phyloP scores from a whole-genome alignment of 805 yeast genomes.

The Zygotorulaspora chibaensis region DNA sequence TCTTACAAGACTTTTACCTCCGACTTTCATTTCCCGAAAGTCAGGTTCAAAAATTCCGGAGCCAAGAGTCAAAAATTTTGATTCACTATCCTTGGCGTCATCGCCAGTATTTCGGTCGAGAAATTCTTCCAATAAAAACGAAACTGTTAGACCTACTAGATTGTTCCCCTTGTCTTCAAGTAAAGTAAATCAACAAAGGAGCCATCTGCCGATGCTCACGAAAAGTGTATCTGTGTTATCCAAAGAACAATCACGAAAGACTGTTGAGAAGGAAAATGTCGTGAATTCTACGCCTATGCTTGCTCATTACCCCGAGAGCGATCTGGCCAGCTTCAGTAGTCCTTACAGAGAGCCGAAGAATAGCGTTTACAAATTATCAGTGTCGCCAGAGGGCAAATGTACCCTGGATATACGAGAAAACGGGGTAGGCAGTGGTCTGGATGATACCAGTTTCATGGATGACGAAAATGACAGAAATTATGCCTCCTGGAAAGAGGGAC shows the following conservation, averaged over 20 bases:
- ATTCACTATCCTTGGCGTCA: constrained; percentile 14
- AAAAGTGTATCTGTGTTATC: constrained; percentile 9
- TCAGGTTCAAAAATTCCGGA: constrained; percentile 13
- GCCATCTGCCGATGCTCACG: constrained; percentile 21
- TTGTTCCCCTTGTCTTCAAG: constrained; percentile 24
- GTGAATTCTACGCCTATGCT: constrained; percentile 14
- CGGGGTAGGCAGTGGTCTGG: constrained; percentile 20
- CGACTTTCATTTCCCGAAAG: constrained; percentile 14
- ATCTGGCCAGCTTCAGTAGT: constrained; percentile 16
- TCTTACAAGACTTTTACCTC: constrained; percentile 14
- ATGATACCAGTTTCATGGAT: constrained; percentile 33
- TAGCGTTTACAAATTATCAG: constrained; percentile 29
- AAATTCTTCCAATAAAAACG: constrained; percentile 5
- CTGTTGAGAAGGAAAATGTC: constrained; percentile 12
- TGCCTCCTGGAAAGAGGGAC: constrained; percentile 29
- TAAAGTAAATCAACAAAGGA: constrained; percentile 16
- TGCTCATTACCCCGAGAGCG: constrained; percentile 2
- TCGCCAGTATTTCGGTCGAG: constrained; percentile 12
- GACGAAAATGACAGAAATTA: constrained; percentile 28
- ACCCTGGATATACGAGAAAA: constrained; percentile 24
- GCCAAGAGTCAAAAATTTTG: constrained; percentile 13
- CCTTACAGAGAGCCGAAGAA: constrained; percentile 30
- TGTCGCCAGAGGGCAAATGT: constrained; percentile 33
- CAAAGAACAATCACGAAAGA: constrained; percentile 1
- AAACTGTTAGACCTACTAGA: constrained; percentile 22